Percentiles rank a stretch among this genome's conserved stretches.
These are phyloP conservation scores for Dryadomyces sulphureus DNA, from an alignment of 2,329 filamentous ascomycete genomes.

Conservation along the genomic window DNA sequence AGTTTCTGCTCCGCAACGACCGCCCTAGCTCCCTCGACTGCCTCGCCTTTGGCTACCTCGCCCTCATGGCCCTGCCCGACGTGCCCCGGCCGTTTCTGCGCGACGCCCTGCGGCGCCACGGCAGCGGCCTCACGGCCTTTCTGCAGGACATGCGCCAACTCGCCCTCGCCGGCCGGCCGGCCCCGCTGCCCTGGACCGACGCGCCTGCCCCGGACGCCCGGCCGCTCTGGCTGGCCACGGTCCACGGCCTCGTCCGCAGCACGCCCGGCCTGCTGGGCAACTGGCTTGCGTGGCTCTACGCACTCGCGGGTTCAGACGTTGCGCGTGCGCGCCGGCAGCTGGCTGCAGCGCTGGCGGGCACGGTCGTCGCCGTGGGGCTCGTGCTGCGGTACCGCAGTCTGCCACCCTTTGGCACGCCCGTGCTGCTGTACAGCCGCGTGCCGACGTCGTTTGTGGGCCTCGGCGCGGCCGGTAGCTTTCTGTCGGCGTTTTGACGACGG, in stretches of 20 bases:
- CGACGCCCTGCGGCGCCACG: slow-evolving; percentile 11
- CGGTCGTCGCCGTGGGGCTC: slow-evolving; percentile 21
- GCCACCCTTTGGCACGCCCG: slow-evolving; percentile 28
- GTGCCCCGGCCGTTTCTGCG: slow-evolving; percentile 20
- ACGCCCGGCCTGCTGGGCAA: slow-evolving; percentile 17
- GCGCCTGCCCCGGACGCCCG: too few relatives aligned
- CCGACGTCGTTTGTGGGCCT: slow-evolving; percentile 8
- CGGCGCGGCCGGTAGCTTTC: not conserved
- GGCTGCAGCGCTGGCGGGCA: slow-evolving; percentile 21
- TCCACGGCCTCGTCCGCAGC: slow-evolving; percentile 18
- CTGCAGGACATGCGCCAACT: slow-evolving; percentile 7
- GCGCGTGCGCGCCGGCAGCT: slow-evolving; percentile 6
- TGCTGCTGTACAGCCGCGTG: slow-evolving; percentile 26
- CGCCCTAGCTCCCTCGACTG: slow-evolving; percentile 56
- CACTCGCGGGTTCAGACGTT: slow-evolving; percentile 13
- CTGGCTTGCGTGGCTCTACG: slow-evolving; percentile 19
- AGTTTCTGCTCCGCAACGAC: slow-evolving; percentile 35
- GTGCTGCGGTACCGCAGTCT: slow-evolving; percentile 24
- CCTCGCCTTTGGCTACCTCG: slow-evolving; percentile 64
- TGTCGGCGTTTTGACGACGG: slow-evolving; percentile 1
- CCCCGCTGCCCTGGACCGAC: not conserved
- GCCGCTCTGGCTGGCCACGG: slow-evolving; percentile 14
- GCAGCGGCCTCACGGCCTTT: slow-evolving; percentile 8
- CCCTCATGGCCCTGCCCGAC: slow-evolving; percentile 44
- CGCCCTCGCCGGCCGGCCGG: slow-evolving; percentile 2